These are phyloP conservation scores for Xylaria grammica DNA, from an alignment of 495 filamentous ascomycete species.

Conservation along the genomic window DNA sequence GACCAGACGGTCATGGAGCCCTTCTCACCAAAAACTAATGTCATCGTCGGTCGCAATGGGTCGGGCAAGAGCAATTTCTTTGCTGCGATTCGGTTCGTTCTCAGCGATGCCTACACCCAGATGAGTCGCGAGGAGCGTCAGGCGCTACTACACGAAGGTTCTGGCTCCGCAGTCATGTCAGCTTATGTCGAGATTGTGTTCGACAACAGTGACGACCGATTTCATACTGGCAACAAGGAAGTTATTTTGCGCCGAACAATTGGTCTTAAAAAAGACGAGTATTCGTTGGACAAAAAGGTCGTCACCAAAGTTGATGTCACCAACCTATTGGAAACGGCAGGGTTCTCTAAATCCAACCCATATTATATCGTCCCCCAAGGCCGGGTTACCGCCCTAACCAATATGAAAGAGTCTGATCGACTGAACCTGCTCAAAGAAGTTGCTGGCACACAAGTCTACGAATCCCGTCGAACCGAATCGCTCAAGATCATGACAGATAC, in stretches of 20 bases:
- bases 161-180: conserved; percentile 97
- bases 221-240: conserved; percentile 91
- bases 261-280: conserved; percentile 97
- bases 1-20: conserved; percentile 98
- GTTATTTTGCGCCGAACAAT: conserved; percentile 91
- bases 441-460: conserved; percentile 95
- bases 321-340: conserved; percentile 93
- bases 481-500: conserved; percentile 97
- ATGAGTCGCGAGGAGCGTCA: conserved; percentile 96
- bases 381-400: conserved; percentile 92
- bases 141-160: conserved; percentile 93
- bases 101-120: conserved; percentile 96
- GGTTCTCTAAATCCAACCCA: conserved; percentile 95
- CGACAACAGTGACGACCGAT: conserved; percentile 95
- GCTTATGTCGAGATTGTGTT: conserved; percentile 99
- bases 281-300: conserved; percentile 93
- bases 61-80: conserved; percentile 99
- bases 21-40: conserved; percentile 97
- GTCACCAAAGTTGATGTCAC: conserved; percentile 94
- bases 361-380: conserved; percentile 99
- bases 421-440: conserved; percentile 94
- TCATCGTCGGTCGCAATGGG: conserved; percentile 98
- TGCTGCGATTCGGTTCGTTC: conserved; percentile 96
- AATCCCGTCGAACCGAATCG: conserved; percentile 85
- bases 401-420: conserved; percentile 95